Evolutionary conservation across 805 yeast genomes (phyloP).

Genomic region (Metschnikowia drakensbergensis): DNA sequence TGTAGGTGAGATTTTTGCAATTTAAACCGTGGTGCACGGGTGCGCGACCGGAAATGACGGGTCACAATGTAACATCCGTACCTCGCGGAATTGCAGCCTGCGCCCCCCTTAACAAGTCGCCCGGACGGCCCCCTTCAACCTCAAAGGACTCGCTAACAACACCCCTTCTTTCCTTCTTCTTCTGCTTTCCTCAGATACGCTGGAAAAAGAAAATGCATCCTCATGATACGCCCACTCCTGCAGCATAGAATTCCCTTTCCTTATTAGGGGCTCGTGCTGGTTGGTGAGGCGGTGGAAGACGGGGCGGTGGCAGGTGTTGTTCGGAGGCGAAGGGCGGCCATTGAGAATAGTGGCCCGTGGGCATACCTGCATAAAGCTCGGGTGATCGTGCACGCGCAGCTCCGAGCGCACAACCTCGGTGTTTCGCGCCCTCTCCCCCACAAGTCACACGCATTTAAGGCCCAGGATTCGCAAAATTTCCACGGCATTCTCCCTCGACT

Average conservation of each 20-base stretch:
- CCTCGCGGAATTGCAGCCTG: no score
- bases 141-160: neutral
- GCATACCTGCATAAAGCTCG: neutral
- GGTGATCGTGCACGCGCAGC: neutral
- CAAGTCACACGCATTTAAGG: neutral
- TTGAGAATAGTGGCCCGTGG: neutral
- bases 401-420: slow-evolving; percentile 2
- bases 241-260: no score
- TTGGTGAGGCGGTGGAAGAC: no score
- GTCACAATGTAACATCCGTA: no score
- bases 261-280: no score
- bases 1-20: neutral
- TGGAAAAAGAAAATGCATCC: no score
- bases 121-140: no score
- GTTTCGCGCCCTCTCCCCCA: neutral
- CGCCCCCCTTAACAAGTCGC: no score
- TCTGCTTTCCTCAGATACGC: no score
- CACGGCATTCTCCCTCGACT: neutral
- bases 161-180: no score
- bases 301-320: no score
- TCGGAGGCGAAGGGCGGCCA: neutral
- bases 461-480: slow-evolving; percentile 2
- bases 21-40: neutral
- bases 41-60: neutral
- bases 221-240: no score